A percentile compares a stretch with the other conserved stretches of the same genome.
These are phyloP conservation scores for Dryas integrifolia DNA, from an alignment of 331 rosid species.

Conservation along the genomic window DNA sequence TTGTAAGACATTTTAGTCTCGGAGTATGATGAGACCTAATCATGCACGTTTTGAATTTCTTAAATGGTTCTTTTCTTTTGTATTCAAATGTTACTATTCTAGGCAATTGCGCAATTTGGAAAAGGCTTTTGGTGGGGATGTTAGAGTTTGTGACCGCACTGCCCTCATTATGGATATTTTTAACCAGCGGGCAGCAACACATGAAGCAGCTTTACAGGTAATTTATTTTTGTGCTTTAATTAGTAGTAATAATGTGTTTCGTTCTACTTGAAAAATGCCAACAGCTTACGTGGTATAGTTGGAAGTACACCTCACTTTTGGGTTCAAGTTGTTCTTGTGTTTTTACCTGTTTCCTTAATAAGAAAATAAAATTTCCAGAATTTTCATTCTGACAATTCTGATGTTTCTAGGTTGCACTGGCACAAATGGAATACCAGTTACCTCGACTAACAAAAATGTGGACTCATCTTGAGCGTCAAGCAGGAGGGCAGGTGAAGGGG, in stretches of 20 bases:
- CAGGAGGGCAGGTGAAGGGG: constrained; percentile 96
- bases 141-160: constrained; percentile 96
- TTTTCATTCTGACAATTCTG: constrained; percentile 25
- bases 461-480: constrained; percentile 96
- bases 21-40: not conserved
- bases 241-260: not conserved
- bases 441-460: constrained; percentile 97
- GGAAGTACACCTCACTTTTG: not conserved
- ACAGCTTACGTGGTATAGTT: not conserved
- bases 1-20: not conserved
- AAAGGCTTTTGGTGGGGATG: constrained; percentile 86
- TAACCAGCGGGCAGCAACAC: constrained; percentile 98
- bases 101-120: constrained; percentile 96
- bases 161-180: constrained; percentile 92
- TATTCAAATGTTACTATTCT: constrained; percentile 16
- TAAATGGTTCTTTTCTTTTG: not conserved
- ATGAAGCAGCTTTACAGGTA: constrained; percentile 95
- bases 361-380: constrained; percentile 19
- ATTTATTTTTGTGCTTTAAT: not conserved
- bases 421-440: constrained; percentile 97
- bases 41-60: not conserved
- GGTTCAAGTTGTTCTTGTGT: not conserved
- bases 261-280: not conserved
- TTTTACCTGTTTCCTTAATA: not conserved
- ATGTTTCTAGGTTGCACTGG: constrained; percentile 73